A percentile compares a stretch with the other conserved stretches of the same genome.
Conservation (phyloP, 179 eudicot genomes). For the Amaranthus tricolor region DNA sequence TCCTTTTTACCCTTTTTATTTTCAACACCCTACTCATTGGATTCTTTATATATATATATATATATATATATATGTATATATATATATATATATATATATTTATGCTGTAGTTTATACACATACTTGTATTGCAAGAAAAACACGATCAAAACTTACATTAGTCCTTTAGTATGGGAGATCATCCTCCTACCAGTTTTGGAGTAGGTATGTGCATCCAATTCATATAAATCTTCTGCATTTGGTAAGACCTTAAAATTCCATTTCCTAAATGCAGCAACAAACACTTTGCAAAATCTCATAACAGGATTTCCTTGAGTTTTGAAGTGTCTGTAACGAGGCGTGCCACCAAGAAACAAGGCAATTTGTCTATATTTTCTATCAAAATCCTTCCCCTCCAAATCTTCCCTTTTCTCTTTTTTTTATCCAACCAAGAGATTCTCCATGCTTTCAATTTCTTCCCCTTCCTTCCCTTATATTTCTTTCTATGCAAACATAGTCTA, state of each 20-base stretch:
- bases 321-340: constrained; percentile 27
- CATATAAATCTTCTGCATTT: constrained; percentile 22
- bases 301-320: constrained; percentile 34
- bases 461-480: too few relatives aligned
- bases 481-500: too few relatives aligned
- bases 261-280: constrained; percentile 30
- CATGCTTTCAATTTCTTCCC: too few relatives aligned
- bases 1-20: too few relatives aligned
- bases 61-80: too few relatives aligned
- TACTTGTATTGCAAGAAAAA: background rate
- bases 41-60: too few relatives aligned
- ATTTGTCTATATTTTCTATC: background rate
- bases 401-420: too few relatives aligned
- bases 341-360: constrained; percentile 24
- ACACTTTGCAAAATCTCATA: constrained; percentile 23
- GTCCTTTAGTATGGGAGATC: background rate
- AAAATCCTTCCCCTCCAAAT: too few relatives aligned
- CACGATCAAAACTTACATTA: background rate
- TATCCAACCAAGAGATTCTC: too few relatives aligned
- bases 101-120: too few relatives aligned
- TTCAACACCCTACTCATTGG: too few relatives aligned
- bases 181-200: constrained; percentile 1
- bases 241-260: constrained; percentile 12
- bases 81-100: too few relatives aligned
- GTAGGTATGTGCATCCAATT: constrained; percentile 25